Evolutionary conservation across 192 early-diverging fungal species (phyloP).

Genomic region (Mortierella alpina): DNA sequence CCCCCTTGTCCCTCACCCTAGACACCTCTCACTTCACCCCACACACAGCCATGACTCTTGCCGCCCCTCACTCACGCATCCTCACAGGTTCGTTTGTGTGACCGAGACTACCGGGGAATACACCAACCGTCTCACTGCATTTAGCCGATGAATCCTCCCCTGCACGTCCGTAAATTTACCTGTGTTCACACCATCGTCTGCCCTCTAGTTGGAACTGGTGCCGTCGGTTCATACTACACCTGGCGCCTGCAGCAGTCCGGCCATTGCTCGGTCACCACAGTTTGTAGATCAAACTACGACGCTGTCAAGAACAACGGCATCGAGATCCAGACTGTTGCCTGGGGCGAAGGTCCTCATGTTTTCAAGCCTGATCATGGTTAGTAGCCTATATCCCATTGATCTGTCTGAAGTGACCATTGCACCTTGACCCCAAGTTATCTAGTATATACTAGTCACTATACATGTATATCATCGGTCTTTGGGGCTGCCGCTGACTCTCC

Average conservation of each 20-base stretch:
- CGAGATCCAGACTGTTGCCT: conserved; percentile 64
- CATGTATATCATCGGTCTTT: no score
- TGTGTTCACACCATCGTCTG: no score
- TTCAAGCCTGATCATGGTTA: conserved; percentile 66
- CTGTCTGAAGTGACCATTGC: not conserved
- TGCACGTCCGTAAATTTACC: not conserved
- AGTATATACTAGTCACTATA: no score
- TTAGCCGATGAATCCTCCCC: no score
- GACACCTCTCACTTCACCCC: not conserved
- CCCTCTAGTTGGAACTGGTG: conserved; percentile 73
- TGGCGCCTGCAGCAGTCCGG: conserved; percentile 70
- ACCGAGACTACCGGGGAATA: conserved; percentile 3
- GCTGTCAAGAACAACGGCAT: conserved; percentile 64
- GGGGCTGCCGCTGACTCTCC: not conserved
- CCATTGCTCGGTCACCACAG: conserved; percentile 60
- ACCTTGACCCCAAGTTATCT: not conserved
- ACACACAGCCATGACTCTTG: conserved; percentile 7
- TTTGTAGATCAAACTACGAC: conserved; percentile 78
- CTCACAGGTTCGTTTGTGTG: conserved; percentile 35
- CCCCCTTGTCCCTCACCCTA: not conserved
- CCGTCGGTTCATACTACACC: conserved; percentile 72
- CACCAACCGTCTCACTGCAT: not conserved
- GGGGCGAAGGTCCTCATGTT: conserved; percentile 60
- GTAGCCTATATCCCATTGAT: not conserved
- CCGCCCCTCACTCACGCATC: conserved; percentile 29